Conservation (phyloP, 2,329 filamentous ascomycete genomes). For the Lithohypha guttulata region DNA sequence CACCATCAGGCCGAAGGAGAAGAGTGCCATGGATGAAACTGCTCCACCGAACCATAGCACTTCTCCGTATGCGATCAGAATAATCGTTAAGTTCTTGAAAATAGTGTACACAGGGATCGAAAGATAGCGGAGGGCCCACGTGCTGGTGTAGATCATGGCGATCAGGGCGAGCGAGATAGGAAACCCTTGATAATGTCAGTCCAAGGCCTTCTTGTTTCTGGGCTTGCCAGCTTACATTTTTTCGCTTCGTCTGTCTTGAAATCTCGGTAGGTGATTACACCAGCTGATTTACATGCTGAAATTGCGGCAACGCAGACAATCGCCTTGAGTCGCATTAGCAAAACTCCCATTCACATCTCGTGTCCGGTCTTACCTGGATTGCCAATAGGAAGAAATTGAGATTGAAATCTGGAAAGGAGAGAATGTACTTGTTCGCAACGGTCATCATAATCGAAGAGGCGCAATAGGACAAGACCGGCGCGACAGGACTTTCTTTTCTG, state of each 20-base stretch:
- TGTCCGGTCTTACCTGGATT: constrained; percentile 61
- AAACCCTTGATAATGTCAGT: constrained; percentile 58
- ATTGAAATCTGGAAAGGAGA: constrained; percentile 86
- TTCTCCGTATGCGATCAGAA: constrained; percentile 95
- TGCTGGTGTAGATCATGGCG: constrained; percentile 97
- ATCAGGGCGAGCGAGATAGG: constrained; percentile 91
- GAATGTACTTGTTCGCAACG: constrained; percentile 97
- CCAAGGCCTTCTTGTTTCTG: neutral
- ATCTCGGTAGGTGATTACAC: constrained; percentile 70
- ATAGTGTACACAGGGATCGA: constrained; percentile 98
- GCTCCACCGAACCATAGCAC: constrained; percentile 96
- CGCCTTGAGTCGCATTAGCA: constrained; percentile 48
- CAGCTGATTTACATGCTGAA: constrained; percentile 65
- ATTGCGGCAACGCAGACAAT: constrained; percentile 82
- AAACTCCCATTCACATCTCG: neutral
- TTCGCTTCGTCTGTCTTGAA: constrained; percentile 84
- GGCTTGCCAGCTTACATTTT: constrained; percentile 57
- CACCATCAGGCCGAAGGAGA: constrained; percentile 95
- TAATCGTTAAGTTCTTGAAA: constrained; percentile 99
- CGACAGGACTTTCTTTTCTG: constrained; percentile 62
- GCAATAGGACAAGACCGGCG: constrained; percentile 85
- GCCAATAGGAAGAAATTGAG: constrained; percentile 90
- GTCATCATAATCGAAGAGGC: constrained; percentile 98
- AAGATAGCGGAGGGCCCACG: constrained; percentile 89
- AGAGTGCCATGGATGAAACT: constrained; percentile 74